These are phyloP conservation scores for Pelargonium nanum DNA, from an alignment of 345 rosid genomes.

Conservation along the genomic window DNA sequence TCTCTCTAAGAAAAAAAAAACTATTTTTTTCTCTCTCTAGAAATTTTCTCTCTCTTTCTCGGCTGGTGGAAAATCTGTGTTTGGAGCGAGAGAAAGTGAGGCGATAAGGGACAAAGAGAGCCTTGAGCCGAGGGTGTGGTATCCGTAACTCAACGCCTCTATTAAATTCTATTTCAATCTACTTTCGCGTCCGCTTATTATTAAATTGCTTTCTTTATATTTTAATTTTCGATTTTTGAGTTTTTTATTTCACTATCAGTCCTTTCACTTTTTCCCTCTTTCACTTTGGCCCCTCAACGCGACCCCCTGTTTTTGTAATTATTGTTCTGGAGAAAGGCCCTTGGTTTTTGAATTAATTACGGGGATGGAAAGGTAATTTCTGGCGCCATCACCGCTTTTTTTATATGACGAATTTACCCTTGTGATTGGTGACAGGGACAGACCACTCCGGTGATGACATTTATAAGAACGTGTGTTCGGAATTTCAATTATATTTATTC, in stretches of 20 bases:
- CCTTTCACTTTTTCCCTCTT: not conserved
- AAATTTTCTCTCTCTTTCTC: conserved; percentile 11
- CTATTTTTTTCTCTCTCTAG: not conserved
- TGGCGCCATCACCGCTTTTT: not conserved
- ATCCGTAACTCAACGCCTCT: conserved; percentile 29
- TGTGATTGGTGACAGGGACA: too few species aligned
- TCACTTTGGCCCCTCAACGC: not conserved
- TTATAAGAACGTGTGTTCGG: too few species aligned
- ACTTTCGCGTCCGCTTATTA: conserved; percentile 35
- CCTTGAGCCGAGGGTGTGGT: conserved; percentile 16
- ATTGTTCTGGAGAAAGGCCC: not conserved
- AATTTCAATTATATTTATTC: too few species aligned
- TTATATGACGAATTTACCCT: too few species aligned
- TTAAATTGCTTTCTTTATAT: not conserved
- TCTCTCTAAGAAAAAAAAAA: too few species aligned
- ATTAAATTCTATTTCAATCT: conserved; percentile 31
- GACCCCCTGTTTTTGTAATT: not conserved
- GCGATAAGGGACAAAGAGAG: conserved; percentile 41
- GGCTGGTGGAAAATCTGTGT: conserved; percentile 20
- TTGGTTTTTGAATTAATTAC: not conserved
- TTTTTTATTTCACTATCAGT: not conserved
- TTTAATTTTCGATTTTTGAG: not conserved
- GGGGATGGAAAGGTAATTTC: not conserved
- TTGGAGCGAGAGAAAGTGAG: conserved; percentile 25
- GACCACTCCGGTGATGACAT: too few species aligned